Evolutionary conservation across 495 filamentous ascomycete genomes (phyloP), one percentile per base, ranked within the genome.

Genomic region (Collariella sp.): DNA sequence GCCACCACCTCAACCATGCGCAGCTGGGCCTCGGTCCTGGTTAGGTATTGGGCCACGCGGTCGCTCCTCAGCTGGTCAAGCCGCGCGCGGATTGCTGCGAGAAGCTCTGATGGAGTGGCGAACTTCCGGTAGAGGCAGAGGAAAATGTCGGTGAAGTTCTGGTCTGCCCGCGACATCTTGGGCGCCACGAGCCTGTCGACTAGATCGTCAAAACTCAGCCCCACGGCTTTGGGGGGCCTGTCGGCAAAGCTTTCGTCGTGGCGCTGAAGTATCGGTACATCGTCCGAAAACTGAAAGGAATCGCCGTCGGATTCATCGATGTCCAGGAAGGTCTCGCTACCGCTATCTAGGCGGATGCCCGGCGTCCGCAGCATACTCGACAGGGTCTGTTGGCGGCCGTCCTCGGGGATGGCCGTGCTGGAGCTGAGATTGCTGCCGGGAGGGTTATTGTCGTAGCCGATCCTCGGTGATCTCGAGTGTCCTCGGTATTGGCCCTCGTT

Each of bases 51-150:
- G 41, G 79, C 74, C 7, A 75, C 75, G 48, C 78, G 83, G 60
- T 85, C 79, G 18, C 75, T 72, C 62, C 81, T 79, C 33, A 84
- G 75, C 29, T 74, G 74, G 44, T 91, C 85, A 57, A 96, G 87
- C 9, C 88, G 85, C 51, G 72, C 70, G 23, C 90, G 71, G 56
- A 97, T 82, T 15, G 85, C 80, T 35, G 78, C 77, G 35, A 97
- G 77, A 2, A 98, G 77, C 36, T 84, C 77, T 13, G 76, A 75
- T 0, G 93, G 93, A 4, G 91, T 78, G 5, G 89, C 86, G 55
- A 98, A 96, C 69, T 91, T 95, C 48, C 93, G 86, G 65, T 96
- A 96, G n/a, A 97, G 77, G 54, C 90, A 94, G 18, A 97, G 73
- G 62, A 97, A 97, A 9, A 91, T 84, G 24, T 85, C 79, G 16